A percentile compares a stretch with the other conserved stretches of the same genome.
These are phyloP conservation scores for Nicotiana benthamiana DNA, from an alignment of 257 asterid genomes.

Conservation along the genomic window DNA sequence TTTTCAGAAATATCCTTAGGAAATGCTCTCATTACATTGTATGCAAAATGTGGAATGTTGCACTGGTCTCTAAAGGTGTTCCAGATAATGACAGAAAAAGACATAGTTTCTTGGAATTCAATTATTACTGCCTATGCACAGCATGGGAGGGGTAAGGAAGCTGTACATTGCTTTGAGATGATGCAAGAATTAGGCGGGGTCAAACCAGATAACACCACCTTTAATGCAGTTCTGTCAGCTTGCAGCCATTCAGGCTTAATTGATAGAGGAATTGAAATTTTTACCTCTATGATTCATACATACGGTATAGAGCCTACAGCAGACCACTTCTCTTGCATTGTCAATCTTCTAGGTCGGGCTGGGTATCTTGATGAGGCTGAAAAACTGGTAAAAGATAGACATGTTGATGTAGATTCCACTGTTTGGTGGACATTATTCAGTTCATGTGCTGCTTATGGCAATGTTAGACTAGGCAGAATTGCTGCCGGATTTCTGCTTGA, in stretches of 20 bases:
- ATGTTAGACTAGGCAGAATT: conserved; percentile 52
- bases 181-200: conserved; percentile 35
- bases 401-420: conserved; percentile 34
- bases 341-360: conserved; percentile 66
- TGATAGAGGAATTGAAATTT: conserved; percentile 47
- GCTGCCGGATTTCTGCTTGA: conserved; percentile 50
- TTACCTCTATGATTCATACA: conserved; percentile 41
- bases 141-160: conserved; percentile 68
- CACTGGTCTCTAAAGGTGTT: conserved; percentile 50
- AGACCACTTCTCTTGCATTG: conserved; percentile 64
- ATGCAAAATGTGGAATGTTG: conserved; percentile 65
- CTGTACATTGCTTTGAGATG: conserved; percentile 47
- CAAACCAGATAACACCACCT: conserved; percentile 66
- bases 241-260: conserved; percentile 82
- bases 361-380: conserved; percentile 70
- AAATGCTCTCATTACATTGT: conserved; percentile 59
- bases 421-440: conserved; percentile 83
- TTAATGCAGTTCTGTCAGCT: conserved; percentile 79
- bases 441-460: conserved; percentile 57
- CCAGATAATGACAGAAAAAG: conserved; percentile 38
- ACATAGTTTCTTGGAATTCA: conserved; percentile 71
- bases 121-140: conserved; percentile 66
- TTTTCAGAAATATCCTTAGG: conserved; percentile 45
- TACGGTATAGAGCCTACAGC: conserved; percentile 45
- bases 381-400: conserved; percentile 31